Evolutionary conservation across 1,139 yeast genomes (phyloP), one percentile per base, ranked within the genome.

Genomic region (Lodderomyces orthopsilosis): DNA sequence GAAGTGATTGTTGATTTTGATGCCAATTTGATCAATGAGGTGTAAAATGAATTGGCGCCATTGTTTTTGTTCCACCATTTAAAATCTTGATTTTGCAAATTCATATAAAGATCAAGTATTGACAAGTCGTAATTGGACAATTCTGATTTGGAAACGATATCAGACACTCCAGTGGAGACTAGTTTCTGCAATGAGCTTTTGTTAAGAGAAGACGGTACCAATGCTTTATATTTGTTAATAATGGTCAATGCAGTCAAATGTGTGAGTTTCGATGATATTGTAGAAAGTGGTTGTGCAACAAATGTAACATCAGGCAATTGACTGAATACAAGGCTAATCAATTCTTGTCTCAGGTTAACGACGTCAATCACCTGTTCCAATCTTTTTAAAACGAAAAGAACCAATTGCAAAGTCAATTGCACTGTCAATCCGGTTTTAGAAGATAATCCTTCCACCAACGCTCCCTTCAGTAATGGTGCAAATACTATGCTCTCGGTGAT

Each of bases 31-130:
- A 85, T 53, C 45, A 87, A 63, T 12, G 78, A 75, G 0, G 87
- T 76, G 55, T 85, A 85, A 43, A 84, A 67, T 0, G 89, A 46
- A 3, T 63, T 65, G 3, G 71, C 62, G 49, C 62, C 63, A 2
- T 70, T 61, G 19, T 69, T 59, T 51, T 75, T 80, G 76, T 86
- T 83, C 91, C 93, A 86, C 73, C 85, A 84, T 45, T 68, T 68
- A 39, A 69, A 56, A 43, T 64, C 68, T 33, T 62, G 68, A 41
- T 56, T 70, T 43, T 78, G 73, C 28, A 70, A 67, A 4, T 68
- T 54, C 30, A 75, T 58, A 53, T 63, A 66, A 45, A 62, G 68
- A 49, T 82, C 84, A 39, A 84, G 61, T 19, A 81, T 61, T 0
- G 77, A 68, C 51, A 83, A 62, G 46, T 83, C 85, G 35, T 75